These are phyloP conservation scores for Vararia minispora DNA, from an alignment of 768 basidiomycete species.

Conservation along the genomic window DNA sequence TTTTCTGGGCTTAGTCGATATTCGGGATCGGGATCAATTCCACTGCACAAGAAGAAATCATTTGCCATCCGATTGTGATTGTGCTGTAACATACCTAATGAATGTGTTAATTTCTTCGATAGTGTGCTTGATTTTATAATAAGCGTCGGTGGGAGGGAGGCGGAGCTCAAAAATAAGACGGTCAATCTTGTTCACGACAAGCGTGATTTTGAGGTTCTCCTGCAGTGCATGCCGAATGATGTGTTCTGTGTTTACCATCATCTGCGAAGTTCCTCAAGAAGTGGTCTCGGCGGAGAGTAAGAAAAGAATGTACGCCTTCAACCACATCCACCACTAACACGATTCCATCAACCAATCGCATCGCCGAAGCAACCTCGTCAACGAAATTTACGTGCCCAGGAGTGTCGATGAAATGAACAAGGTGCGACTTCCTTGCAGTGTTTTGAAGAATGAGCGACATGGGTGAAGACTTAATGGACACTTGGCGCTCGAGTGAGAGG, in stretches of 20 bases:
- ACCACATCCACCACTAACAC: constrained; percentile 96
- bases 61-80: not conserved
- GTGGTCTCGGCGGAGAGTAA: no score
- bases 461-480: constrained; percentile 94
- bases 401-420: constrained; percentile 91
- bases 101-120: constrained; percentile 97
- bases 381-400: constrained; percentile 98
- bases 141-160: constrained; percentile 91
- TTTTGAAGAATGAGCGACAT: constrained; percentile 87
- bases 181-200: constrained; percentile 97
- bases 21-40: constrained; percentile 82
- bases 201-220: constrained; percentile 80
- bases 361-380: constrained; percentile 89
- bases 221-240: constrained; percentile 83
- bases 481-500: constrained; percentile 76
- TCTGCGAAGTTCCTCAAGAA: constrained; percentile 28
- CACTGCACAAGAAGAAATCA: constrained; percentile 25
- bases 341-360: constrained; percentile 84
- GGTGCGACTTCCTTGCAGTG: constrained; percentile 84
- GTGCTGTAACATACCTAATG: constrained; percentile 54
- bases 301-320: constrained; percentile 58
- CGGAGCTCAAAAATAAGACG: constrained; percentile 92
- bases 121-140: constrained; percentile 98
- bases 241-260: constrained; percentile 89
- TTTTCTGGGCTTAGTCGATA: constrained; percentile 86